Evolutionary conservation across 306 rosid genomes (phyloP).

Genomic region (Sesbania bispinosa): DNA sequence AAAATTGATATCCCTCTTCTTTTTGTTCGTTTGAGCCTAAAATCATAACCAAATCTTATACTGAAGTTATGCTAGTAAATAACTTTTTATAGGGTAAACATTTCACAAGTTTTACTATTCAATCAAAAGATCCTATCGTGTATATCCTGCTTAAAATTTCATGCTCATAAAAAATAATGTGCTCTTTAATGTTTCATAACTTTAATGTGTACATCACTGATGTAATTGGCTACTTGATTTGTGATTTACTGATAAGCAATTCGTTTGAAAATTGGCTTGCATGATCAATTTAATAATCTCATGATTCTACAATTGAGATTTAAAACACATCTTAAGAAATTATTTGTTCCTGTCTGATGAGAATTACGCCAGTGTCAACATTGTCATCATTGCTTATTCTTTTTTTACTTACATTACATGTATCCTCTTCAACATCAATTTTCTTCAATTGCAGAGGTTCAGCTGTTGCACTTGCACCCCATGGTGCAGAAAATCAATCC

Average conservation of each 20-base stretch:
- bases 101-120: background rate
- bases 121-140: background rate
- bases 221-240: background rate
- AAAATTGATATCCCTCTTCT: background rate
- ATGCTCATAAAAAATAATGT: background rate
- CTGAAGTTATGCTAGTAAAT: background rate
- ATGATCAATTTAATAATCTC: slow-evolving; percentile 5
- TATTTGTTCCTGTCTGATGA: background rate
- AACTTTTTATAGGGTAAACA: background rate
- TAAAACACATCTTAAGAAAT: background rate
- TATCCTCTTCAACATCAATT: background rate
- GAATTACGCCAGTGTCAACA: background rate
- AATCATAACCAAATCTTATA: slow-evolving; percentile 14
- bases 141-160: background rate
- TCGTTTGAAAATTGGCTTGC: background rate
- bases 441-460: slow-evolving; percentile 42
- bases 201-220: background rate
- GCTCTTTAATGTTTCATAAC: slow-evolving; percentile 5
- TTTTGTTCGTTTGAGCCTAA: background rate
- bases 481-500: slow-evolving; percentile 42
- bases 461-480: slow-evolving; percentile 36
- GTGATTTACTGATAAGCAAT: background rate
- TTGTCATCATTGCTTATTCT: background rate
- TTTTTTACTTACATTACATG: background rate
- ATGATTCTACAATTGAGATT: background rate